A percentile compares a stretch with the other conserved stretches of the same genome.
Conservation (phyloP, 352 stramenopile species). For the Phytopythium aichiense region DNA sequence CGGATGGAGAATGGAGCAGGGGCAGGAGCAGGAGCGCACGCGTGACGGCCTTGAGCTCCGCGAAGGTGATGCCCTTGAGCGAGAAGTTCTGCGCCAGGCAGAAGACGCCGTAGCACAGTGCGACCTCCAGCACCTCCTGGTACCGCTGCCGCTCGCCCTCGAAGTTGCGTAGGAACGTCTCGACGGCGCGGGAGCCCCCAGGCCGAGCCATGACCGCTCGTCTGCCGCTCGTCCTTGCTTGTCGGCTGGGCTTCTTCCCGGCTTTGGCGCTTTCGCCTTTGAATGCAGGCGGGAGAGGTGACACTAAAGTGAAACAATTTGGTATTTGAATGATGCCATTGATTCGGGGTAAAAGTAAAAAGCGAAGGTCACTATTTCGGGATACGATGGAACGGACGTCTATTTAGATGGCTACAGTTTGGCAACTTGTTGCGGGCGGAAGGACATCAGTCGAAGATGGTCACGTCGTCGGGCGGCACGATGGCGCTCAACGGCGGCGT, state of each 20-base stretch:
- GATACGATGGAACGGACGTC: neutral
- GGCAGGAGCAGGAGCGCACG: constrained; percentile 15
- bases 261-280: neutral
- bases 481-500: constrained; percentile 53
- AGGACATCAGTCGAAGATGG: neutral
- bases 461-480: constrained; percentile 17
- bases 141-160: constrained; percentile 33
- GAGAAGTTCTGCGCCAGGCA: constrained; percentile 64
- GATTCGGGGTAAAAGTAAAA: too few relatives aligned
- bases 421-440: too few relatives aligned
- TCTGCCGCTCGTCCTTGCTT: too few relatives aligned
- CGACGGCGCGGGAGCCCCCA: constrained; percentile 31
- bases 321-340: neutral
- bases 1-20: neutral
- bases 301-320: too few relatives aligned
- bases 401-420: neutral
- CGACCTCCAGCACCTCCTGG: constrained; percentile 64
- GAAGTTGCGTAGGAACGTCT: constrained; percentile 74
- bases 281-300: neutral
- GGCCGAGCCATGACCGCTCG: neutral
- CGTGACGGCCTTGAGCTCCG: constrained; percentile 56
- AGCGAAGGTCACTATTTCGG: neutral
- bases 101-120: constrained; percentile 66
- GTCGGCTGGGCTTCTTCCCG: neutral
- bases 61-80: constrained; percentile 53